Conservation (phyloP, 345 rosid genomes). For the Sonneratia alba region DNA sequence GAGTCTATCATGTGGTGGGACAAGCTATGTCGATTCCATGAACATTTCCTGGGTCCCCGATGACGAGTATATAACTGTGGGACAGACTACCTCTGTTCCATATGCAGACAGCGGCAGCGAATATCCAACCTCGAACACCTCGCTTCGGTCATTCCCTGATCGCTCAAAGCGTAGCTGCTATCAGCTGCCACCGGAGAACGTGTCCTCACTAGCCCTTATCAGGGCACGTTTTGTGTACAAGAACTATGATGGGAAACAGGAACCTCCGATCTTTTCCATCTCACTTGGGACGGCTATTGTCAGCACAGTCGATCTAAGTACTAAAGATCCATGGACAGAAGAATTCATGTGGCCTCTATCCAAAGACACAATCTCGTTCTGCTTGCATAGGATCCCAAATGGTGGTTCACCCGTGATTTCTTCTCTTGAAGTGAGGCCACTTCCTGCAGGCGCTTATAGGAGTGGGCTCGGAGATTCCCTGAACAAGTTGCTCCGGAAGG, state of each 20-base stretch:
- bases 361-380: constrained; percentile 43
- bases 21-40: constrained; percentile 34
- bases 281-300: constrained; percentile 61
- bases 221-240: constrained; percentile 63
- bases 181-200: constrained; percentile 45
- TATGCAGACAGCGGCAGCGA: constrained; percentile 17
- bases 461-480: constrained; percentile 31
- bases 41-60: constrained; percentile 68
- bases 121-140: constrained; percentile 17
- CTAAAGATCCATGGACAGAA: constrained; percentile 69
- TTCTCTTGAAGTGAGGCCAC: constrained; percentile 66
- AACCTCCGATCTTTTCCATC: constrained; percentile 62
- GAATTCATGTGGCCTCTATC: constrained; percentile 56
- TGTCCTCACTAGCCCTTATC: constrained; percentile 49
- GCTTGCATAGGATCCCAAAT: constrained; percentile 37
- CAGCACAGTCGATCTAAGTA: constrained; percentile 45
- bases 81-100: constrained; percentile 38
- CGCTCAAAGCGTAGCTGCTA: constrained; percentile 40
- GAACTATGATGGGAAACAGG: constrained; percentile 56
- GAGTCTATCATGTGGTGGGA: constrained; percentile 76
- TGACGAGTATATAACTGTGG: constrained; percentile 37
- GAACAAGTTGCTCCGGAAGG: constrained; percentile 40
- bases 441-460: constrained; percentile 63
- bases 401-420: constrained; percentile 71
- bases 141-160: constrained; percentile 63